Base-by-base conservation (phyloP, 2,329 filamentous ascomycete genomes). In the Fusarium chlamydosporum region DNA sequence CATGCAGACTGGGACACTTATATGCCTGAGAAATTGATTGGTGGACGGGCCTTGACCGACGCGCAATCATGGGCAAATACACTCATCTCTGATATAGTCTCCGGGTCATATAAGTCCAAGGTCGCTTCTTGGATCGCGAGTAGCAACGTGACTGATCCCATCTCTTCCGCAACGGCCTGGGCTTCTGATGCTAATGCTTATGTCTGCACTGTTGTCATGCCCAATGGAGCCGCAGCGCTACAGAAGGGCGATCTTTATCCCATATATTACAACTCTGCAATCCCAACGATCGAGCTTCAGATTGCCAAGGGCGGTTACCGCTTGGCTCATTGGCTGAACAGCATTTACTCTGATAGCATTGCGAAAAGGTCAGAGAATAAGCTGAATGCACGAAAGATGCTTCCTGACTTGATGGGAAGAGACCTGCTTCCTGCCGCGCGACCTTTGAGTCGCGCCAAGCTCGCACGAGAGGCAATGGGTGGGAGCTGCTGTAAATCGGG, bases 1-100 rank as follows among this genome's bases (percentile, higher is more conserved):
- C 54, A 57, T 13, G 26, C 46, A 13, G 54, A 57, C 37, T 57
- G 54, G 54, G 54, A 57, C 8, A 57, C 54, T 1, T 57, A 57
- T 12, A 57, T 57, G 54, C 54, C 54, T 1, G 54, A 57, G 13
- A 57, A 57, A 0, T n/a, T 57, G 13, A 53, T 57, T 10, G 46
- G 54, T 5, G 54, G 54, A 7, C 27, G 51, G 10, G 27, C 54
- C 37, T 27, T 57, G n/a, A 57, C 54, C 5, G 54, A 57, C 3
- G 54, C 54, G 4, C 54, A 57, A 7, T 57, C 54, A 0, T 57
- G 54, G 54, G 54, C 54, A 23, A 57, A 52, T 29, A 57, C 54
- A 10, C 54, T 57, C 7, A 42, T 57, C 10, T 6, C 7, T 11
- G 54, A 57, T 29, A 57, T 57, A 2, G 9, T 20, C 1, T 57